Base-by-base conservation (phyloP, 2,329 filamentous ascomycete genomes). In the Helminthosporium solani region DNA sequence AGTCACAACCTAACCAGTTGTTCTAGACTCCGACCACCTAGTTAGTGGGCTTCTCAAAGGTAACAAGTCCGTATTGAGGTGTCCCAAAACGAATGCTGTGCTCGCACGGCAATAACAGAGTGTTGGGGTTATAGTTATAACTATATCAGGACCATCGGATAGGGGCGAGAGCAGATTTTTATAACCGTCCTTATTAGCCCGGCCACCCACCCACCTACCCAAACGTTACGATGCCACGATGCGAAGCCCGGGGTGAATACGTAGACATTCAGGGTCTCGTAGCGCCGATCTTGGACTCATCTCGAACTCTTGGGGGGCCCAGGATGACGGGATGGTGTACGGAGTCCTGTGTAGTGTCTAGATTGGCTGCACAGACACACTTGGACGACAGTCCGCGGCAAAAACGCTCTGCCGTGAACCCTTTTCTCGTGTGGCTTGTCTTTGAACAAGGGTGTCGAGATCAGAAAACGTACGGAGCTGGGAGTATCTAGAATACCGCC, bases 121-220 rank as follows among this genome's bases (percentile, higher is more conserved):
- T 12, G 12, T 18, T 19, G 23, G 7, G 18, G 20, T 23, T 31
- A 30, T 30, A 15, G 28, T 25, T 12, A 30, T 30, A 46, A 37
- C n/a, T n/a, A n/a, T n/a, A n/a, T n/a, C n/a, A n/a, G n/a, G n/a
- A n/a, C n/a, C n/a, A n/a, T n/a, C n/a, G 9, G 20, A 38, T 42
- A 46, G 41, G 57, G 53, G 55, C 45, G 33, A 48, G 44, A 34
- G 44, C 53, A 57, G 57, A 60, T 47, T 56, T 59, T 58, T 60
- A 49, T 11, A 36, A 21, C 23, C 34, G 40, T 28, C 41, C 27
- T 39, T 27, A 48, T 50, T 52, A 50, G 54, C 52, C 52, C 56
- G 50, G 46, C 47, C 48, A 44, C 31, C 40, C 48, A 50, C 36
- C 47, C 42, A n/a, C n/a, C n/a, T n/a, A n/a, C n/a, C n/a, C n/a